phyloP scores from a whole-genome alignment of 805 yeast genomes.

The Lipomyces spencermartinsiae region DNA sequence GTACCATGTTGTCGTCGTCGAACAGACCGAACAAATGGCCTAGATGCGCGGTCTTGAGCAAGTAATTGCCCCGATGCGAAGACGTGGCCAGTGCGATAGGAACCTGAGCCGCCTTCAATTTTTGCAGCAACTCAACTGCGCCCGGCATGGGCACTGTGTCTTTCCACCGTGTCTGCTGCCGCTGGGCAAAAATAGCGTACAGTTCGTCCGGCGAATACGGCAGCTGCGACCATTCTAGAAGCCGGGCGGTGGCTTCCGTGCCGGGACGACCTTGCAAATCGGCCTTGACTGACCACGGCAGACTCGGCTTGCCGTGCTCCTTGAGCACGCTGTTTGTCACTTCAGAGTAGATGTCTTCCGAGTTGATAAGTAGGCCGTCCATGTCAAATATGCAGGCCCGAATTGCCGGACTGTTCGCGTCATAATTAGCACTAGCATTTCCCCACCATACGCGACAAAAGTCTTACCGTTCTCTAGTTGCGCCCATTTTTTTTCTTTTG shows the following conservation, averaged over 20 bases:
- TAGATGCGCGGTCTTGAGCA: slow-evolving; percentile 76
- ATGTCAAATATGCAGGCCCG: slow-evolving; percentile 57
- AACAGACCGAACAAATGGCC: slow-evolving; percentile 68
- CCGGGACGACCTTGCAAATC: slow-evolving; percentile 93
- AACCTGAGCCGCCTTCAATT: slow-evolving; percentile 57
- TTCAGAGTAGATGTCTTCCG: slow-evolving; percentile 89
- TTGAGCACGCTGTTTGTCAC: slow-evolving; percentile 71
- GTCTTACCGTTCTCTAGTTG: neutral
- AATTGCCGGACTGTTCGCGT: slow-evolving; percentile 4
- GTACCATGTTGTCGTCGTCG: slow-evolving; percentile 64
- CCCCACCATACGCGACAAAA: neutral
- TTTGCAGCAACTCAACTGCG: slow-evolving; percentile 68
- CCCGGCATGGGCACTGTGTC: slow-evolving; percentile 79
- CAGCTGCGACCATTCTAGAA: slow-evolving; percentile 71
- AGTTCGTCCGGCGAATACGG: slow-evolving; percentile 73
- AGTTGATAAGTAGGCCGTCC: slow-evolving; percentile 93
- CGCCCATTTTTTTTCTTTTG: neutral
- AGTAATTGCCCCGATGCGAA: slow-evolving; percentile 65
- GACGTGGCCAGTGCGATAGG: slow-evolving; percentile 95
- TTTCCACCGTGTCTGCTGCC: slow-evolving; percentile 68
- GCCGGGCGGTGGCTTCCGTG: slow-evolving; percentile 52
- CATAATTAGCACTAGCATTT: neutral
- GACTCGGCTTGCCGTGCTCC: slow-evolving; percentile 73
- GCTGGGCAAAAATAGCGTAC: slow-evolving; percentile 56
- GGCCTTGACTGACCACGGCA: slow-evolving; percentile 90